Evolutionary conservation across 2,329 filamentous ascomycete species (phyloP).

Genomic region (Fusarium ramigenum): DNA sequence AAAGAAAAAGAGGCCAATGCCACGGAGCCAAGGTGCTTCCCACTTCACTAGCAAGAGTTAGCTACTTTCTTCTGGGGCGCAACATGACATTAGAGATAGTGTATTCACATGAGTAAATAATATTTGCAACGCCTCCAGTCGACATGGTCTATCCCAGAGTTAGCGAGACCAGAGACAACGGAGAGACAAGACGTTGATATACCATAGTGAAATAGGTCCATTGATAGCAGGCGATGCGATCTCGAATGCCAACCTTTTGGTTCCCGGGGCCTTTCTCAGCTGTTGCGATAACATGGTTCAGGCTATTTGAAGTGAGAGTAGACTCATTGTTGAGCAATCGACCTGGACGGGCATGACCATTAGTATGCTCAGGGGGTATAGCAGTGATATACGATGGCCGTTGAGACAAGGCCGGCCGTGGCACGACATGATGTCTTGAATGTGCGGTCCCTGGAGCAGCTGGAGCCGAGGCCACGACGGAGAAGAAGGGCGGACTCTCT

Average conservation of each 20-base stretch:
- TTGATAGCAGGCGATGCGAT: constrained; percentile 62
- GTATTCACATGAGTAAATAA: constrained; percentile 53
- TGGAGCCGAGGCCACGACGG: constrained; percentile 15
- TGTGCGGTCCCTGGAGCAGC: neutral
- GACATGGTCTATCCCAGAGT: constrained; percentile 52
- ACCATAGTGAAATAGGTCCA: constrained; percentile 82
- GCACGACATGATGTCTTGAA: neutral
- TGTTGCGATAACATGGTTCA: constrained; percentile 50
- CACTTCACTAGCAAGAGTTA: constrained; percentile 36
- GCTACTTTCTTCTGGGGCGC: neutral
- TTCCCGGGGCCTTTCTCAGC: constrained; percentile 37
- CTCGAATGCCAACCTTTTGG: constrained; percentile 56
- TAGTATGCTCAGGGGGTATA: constrained; percentile 3
- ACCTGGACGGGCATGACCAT: neutral
- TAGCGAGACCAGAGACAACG: neutral
- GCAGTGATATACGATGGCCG: constrained; percentile 30
- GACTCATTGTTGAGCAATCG: constrained; percentile 22
- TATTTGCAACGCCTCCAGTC: constrained; percentile 65
- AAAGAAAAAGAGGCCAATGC: constrained; percentile 69
- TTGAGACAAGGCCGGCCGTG: constrained; percentile 27
- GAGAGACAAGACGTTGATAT: neutral
- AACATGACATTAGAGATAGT: neutral
- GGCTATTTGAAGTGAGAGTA: constrained; percentile 30
- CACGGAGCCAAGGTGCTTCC: constrained; percentile 62
- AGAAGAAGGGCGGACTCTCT: constrained; percentile 45